phyloP scores from a whole-genome alignment of 108 stramenopile species.

The Pseudonitzschia delicatissima region DNA sequence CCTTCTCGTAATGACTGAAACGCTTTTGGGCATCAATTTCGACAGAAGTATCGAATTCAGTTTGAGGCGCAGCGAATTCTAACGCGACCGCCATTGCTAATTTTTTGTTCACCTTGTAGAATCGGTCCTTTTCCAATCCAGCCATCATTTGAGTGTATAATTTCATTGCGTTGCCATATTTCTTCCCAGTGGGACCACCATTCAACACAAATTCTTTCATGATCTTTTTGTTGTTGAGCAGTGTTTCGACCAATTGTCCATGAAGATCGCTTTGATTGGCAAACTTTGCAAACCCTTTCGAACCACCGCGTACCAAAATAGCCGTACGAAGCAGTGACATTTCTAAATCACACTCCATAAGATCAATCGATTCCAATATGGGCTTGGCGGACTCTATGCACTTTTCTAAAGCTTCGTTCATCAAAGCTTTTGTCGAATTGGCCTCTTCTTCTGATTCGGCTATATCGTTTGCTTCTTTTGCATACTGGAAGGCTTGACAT shows the following conservation, averaged over 20 bases:
- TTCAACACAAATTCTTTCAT: constrained; percentile 39
- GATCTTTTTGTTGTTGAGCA: constrained; percentile 39
- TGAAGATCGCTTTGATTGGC: constrained; percentile 30
- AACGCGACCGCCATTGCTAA: constrained; percentile 48
- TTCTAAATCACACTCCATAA: constrained; percentile 35
- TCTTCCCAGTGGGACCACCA: constrained; percentile 31
- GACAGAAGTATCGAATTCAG: constrained; percentile 28
- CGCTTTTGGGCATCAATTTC: constrained; percentile 45
- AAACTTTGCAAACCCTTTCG: constrained; percentile 40
- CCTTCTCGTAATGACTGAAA: constrained; percentile 46
- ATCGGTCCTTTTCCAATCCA: constrained; percentile 31
- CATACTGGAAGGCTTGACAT: constrained; percentile 34
- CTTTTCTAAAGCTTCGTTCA: constrained; percentile 21
- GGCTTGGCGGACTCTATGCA: constrained; percentile 37
- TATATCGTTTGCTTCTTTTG: constrained; percentile 35
- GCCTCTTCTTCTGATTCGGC: constrained; percentile 28
- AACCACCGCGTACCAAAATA: constrained; percentile 26
- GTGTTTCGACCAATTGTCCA: constrained; percentile 36
- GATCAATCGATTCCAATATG: constrained; percentile 27
- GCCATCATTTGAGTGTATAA: constrained; percentile 38
- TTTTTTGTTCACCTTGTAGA: constrained; percentile 40
- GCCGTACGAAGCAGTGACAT: constrained; percentile 39
- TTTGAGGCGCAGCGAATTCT: constrained; percentile 34
- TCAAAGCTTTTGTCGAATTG: constrained; percentile 15
- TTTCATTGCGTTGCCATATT: constrained; percentile 41